Evolutionary conservation across 2,329 filamentous ascomycete species (phyloP), one percentile per base, ranked within the genome.

Genomic region (Alternaria ethzedia): DNA sequence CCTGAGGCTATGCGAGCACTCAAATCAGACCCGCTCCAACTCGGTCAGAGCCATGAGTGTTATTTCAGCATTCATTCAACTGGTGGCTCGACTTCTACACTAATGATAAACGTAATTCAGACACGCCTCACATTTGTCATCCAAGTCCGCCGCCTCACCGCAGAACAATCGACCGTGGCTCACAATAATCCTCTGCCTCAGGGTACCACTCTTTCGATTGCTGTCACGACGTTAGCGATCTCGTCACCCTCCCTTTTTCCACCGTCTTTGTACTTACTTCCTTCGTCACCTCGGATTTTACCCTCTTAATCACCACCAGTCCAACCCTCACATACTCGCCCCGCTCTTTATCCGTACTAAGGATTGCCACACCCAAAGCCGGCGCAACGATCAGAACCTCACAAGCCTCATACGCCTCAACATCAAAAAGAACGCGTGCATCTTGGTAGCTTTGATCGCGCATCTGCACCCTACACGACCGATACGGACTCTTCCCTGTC

Each of bases 291-390:
- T 41, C 32, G 2, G 23, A 5, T n/a, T 41, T 20, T 25, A 52
- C 49, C 11, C 28, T 41, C n/a, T 41, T 20, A 17, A 52, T n/a
- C 3, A 52, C 49, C 7, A 61, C 61, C n/a, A 54, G 28, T 12
- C 61, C 61, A 12, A 9, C 67, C 74, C 43, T 69, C 69, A 61
- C n/a, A 28, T 57, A 64, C 20, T 52, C 49, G 30, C 49, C 23
- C 28, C 28, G 25, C 23, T 32, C 36, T 20, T 6, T 13, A 17
- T 61, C 46, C 15, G 28, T 17, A 15, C 23, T 20, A 13, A 36
- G 8, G 4, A 58, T 20, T 6, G 57, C 61, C 45, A 64, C 12
- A 21, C 61, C 61, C 9, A 49, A 47, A 49, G 45, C 20, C 13
- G 61, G 57, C 12, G 57, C 60, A 21, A 61, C 46, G 28, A 64